Evolutionary conservation across 495 filamentous ascomycete genomes (phyloP).

Genomic region (Neurospora sp.): DNA sequence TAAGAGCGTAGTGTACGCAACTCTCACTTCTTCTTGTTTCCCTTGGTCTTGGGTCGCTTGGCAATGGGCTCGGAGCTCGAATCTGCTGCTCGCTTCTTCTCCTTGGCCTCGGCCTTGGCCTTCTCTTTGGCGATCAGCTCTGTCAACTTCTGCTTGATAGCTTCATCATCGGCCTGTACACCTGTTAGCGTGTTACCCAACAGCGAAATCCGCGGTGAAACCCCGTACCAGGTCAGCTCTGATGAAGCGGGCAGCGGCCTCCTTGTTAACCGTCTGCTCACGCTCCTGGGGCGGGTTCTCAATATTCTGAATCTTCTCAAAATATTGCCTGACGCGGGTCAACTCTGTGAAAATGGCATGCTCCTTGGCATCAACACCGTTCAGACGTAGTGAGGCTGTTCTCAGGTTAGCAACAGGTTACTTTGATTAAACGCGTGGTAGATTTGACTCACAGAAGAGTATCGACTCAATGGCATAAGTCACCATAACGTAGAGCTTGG

Average conservation of each 20-base stretch:
- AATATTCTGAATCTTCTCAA: conserved; percentile 73
- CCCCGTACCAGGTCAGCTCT: conserved; percentile 58
- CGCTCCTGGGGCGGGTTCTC: conserved; percentile 44
- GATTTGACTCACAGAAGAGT: conserved; percentile 59
- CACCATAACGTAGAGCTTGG: conserved; percentile 75
- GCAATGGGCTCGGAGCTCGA: conserved; percentile 13
- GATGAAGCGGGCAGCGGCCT: conserved; percentile 71
- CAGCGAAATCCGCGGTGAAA: not conserved
- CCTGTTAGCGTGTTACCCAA: conserved; percentile 2
- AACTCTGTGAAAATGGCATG: conserved; percentile 82
- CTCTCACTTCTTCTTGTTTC: conserved; percentile 16
- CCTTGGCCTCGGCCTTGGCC: conserved; percentile 30
- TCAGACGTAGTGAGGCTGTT: conserved; percentile 67
- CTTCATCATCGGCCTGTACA: conserved; percentile 25
- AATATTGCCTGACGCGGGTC: conserved; percentile 76
- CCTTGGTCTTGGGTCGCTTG: conserved; percentile 20
- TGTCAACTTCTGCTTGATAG: conserved; percentile 28
- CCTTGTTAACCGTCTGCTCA: conserved; percentile 61
- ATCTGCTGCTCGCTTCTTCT: conserved; percentile 30
- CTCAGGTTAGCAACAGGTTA: conserved; percentile 17
- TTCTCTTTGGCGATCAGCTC: conserved; percentile 39
- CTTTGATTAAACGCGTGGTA: not conserved
- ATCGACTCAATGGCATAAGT: conserved; percentile 89
- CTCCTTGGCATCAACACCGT: conserved; percentile 66
- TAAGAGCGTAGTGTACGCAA: not conserved